A percentile compares a stretch with the other conserved stretches of the same genome.
Evolutionary conservation across 2,329 filamentous ascomycete species (phyloP).

Genomic region (Penicillium psychrosexuale): DNA sequence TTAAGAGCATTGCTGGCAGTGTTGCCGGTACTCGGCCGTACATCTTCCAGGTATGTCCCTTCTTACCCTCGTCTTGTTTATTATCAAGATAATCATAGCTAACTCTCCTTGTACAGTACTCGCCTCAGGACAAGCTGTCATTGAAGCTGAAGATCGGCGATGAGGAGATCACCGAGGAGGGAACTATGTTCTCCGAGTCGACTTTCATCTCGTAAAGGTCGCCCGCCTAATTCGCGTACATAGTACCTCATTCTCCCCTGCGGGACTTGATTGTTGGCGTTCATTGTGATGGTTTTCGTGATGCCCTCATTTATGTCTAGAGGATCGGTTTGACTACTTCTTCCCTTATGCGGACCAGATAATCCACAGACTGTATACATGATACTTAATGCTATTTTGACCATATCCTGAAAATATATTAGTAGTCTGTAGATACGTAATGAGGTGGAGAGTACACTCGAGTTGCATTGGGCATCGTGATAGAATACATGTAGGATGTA

Average conservation of each 20-base stretch:
- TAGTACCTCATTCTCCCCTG: constrained; percentile 24
- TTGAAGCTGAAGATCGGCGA: constrained; percentile 85
- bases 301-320: constrained; percentile 30
- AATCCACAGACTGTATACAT: constrained; percentile 29
- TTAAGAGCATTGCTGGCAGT: constrained; percentile 87
- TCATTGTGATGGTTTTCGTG: constrained; percentile 25
- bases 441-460: background rate
- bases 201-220: constrained; percentile 80
- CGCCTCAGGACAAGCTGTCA: constrained; percentile 61
- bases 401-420: constrained; percentile 9
- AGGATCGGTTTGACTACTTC: constrained; percentile 20
- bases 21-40: constrained; percentile 93
- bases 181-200: constrained; percentile 78
- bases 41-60: constrained; percentile 77
- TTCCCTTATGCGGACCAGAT: constrained; percentile 17
- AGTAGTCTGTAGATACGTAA: background rate
- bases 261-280: constrained; percentile 26
- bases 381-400: constrained; percentile 32
- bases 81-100: background rate
- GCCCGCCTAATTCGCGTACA: constrained; percentile 24
- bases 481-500: background rate
- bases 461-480: background rate
- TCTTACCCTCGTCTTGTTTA: background rate
- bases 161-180: constrained; percentile 72
- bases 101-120: constrained; percentile 56